Base-by-base conservation (phyloP, 1,284 basidiomycete species). In the Microbotryum violaceum region DNA sequence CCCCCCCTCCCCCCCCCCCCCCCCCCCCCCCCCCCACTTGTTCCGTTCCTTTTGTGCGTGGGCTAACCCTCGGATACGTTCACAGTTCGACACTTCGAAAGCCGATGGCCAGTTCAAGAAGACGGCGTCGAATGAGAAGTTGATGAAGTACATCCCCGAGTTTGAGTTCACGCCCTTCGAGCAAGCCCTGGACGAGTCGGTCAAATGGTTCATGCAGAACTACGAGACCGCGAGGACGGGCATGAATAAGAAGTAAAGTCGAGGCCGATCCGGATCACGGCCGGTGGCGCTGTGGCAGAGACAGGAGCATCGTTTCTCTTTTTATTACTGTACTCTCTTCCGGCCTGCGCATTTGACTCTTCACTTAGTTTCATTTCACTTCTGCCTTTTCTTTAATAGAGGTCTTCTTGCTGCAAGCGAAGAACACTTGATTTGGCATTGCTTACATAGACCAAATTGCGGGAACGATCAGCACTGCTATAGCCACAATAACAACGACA, bases 91-190 rank as follows among this genome's bases (percentile, higher is more conserved):
- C 68, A 69, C 71, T 1, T 65, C 73, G 21, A 76, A 74, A 58
- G 69, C 87, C 3, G 89, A 94, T 70, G 91, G 91, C 2, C 91
- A 94, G 75, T 91, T 85, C 81, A 85, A 91, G 69, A 93, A 93
- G 77, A 89, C 90, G 0, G 91, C 91, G n/a, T 89, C 88, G 49
- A 94, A 94, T 76, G 84, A 82, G 71, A 92, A 91, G 75, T 78
- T 93, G 6, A 73, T 87, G 42, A 77, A 76, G 25, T 77, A 87
- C 48, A 83, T 90, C 44, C 71, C 72, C 20, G 74, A 80, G 9
- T 93, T 91, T 76, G 72, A 85, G 74, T 93, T 92, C 76, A 92
- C 90, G 47, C 89, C 89, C 7, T 92, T 92, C 72, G 91, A 89
- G 4, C 82, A 87, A 83, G 88, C 89, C 25, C 77, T 91, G 61